These are phyloP conservation scores for Zygosaccharomyces pseudobailii DNA, from an alignment of 1,139 yeast genomes.

Conservation along the genomic window DNA sequence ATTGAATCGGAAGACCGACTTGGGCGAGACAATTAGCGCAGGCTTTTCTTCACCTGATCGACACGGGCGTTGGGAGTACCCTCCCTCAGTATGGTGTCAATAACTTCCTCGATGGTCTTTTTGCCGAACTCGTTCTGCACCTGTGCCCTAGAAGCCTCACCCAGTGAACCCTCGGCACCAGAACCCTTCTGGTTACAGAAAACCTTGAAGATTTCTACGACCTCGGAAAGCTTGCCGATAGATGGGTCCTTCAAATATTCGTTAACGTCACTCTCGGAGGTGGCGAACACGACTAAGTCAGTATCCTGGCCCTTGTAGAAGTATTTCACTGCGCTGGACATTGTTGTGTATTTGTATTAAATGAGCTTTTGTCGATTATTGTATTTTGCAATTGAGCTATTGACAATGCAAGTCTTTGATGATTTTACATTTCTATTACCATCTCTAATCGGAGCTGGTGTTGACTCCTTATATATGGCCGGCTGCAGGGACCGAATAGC, in stretches of 20 bases:
- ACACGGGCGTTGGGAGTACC: conserved; percentile 39
- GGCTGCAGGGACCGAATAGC: not conserved
- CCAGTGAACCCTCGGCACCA: conserved; percentile 68
- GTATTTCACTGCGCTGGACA: conserved; percentile 39
- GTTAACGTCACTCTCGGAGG: conserved; percentile 46
- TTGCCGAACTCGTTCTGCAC: conserved; percentile 65
- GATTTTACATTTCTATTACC: not conserved
- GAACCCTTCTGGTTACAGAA: conserved; percentile 53
- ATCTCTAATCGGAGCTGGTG: not conserved
- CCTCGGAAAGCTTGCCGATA: conserved; percentile 43
- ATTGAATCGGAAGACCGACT: not conserved
- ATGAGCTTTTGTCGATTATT: not conserved
- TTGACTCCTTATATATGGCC: not conserved
- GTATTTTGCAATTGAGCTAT: not conserved
- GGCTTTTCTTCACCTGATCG: conserved; percentile 3
- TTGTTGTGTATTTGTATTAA: conserved; percentile 2
- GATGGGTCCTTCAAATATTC: conserved; percentile 51
- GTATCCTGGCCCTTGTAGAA: conserved; percentile 61
- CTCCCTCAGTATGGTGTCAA: conserved; percentile 49
- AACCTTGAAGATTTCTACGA: conserved; percentile 63
- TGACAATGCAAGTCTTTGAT: not conserved
- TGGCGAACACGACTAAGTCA: conserved; percentile 65
- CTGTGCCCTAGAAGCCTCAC: conserved; percentile 66
- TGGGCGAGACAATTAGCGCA: not conserved
- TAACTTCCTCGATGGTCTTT: conserved; percentile 43